phyloP scores from a whole-genome alignment of 2,329 filamentous ascomycete genomes.

The Metarhizium sp. region DNA sequence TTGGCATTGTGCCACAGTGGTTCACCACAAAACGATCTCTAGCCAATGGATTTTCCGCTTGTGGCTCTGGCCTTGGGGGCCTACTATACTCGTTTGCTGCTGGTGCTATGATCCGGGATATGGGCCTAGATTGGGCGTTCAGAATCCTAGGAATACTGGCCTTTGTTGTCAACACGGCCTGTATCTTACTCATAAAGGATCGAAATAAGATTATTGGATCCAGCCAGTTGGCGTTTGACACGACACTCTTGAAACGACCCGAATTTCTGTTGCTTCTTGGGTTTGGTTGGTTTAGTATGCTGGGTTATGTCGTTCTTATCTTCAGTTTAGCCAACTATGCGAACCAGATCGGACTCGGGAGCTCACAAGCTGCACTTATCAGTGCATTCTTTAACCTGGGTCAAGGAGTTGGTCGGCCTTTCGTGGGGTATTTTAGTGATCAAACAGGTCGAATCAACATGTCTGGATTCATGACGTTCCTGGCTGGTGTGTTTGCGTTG shows the following conservation, averaged over 20 bases:
- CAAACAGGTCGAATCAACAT: slow-evolving; percentile 64
- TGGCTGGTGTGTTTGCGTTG: slow-evolving; percentile 55
- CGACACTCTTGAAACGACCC: slow-evolving; percentile 46
- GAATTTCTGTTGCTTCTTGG: slow-evolving; percentile 57
- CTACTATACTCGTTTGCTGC: slow-evolving; percentile 58
- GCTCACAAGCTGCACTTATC: slow-evolving; percentile 59
- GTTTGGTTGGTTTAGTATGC: slow-evolving; percentile 63
- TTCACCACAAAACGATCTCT: slow-evolving; percentile 59
- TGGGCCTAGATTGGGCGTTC: slow-evolving; percentile 59
- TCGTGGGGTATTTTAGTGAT: slow-evolving; percentile 66
- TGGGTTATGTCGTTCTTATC: slow-evolving; percentile 68
- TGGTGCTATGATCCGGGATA: slow-evolving; percentile 56
- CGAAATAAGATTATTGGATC: slow-evolving; percentile 62
- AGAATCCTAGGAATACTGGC: slow-evolving; percentile 55
- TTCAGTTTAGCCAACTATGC: slow-evolving; percentile 71
- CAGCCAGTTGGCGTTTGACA: slow-evolving; percentile 58
- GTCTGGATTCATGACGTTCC: slow-evolving; percentile 53
- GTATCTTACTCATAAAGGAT: slow-evolving; percentile 56
- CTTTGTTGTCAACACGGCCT: slow-evolving; percentile 54
- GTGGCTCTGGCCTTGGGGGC: slow-evolving; percentile 69
- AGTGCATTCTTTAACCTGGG: slow-evolving; percentile 65
- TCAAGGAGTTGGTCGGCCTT: slow-evolving; percentile 58
- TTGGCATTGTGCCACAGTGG: slow-evolving; percentile 64
- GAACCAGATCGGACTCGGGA: slow-evolving; percentile 53
- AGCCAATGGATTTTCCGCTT: slow-evolving; percentile 58